Base-by-base conservation (phyloP, 192 early-diverging fungal species). In the Dispira simplex region DNA sequence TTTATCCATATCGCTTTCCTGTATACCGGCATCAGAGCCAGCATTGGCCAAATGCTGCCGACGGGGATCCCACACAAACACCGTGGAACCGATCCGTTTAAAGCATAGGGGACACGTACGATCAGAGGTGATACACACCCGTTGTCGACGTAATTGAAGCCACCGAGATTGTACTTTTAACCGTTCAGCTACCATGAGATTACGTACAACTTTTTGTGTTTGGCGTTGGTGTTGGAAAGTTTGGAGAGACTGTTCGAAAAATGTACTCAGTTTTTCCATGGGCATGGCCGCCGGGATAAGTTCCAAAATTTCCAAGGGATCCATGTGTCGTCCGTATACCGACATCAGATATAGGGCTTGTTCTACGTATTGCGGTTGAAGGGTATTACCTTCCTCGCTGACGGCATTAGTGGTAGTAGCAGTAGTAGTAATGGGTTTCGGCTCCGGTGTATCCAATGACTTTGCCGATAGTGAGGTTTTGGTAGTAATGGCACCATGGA, bases 311-410 rank as follows among this genome's bases (percentile, higher is more conserved):
- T 73, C 73, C 11, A 74, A 55, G 6, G 77, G 80, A 75, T 88
- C 76, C 9, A 90, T 78, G 49, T 79, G 79, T 9, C 81, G 73
- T 26, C 85, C 89, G 68, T 90, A 86, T 44, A 78, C 72, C 3
- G 77, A 73, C 51, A 89, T 44, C 45, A 86, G 79, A 26, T 78
- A 69, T 28, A 89, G 62, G 12, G 87, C 77, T 9, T 83, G 77
- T 43, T 75, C 72, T 57, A 86, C 63, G 56, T 75, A 78, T 14
- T 77, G 71, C 65, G 67, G 70, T 45, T 69, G 20, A 13, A 27
- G 32, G 32, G 32, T 39, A 6, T 6, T 39, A 39, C 3, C 6
- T 39, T 39, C 32, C 32, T 39, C 32, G 3, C 6, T 39, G 32
- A 12, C 11, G 46, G 32, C 6, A 39, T 39, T 1, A 39, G 32